These are phyloP conservation scores for Globisporangium nagaii DNA, from an alignment of 352 stramenopile genomes.

Conservation along the genomic window DNA sequence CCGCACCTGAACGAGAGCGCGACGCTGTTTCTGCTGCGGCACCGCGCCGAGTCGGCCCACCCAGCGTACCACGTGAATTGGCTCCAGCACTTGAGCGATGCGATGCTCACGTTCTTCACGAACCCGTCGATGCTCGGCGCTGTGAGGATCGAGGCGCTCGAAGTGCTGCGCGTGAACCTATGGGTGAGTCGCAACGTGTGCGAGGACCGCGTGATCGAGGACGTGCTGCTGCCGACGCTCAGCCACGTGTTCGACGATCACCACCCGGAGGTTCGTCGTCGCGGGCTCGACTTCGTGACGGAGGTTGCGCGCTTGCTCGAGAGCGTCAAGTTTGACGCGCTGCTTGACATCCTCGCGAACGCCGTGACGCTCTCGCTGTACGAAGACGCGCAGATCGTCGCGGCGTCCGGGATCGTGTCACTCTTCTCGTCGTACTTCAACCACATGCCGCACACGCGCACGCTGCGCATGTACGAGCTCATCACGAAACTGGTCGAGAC, in stretches of 20 bases:
- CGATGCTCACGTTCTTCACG: conserved; percentile 67
- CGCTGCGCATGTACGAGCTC: conserved; percentile 79
- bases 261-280: conserved; percentile 47
- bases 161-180: conserved; percentile 66
- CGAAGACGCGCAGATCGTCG: conserved; percentile 63
- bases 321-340: conserved; percentile 71
- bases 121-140: conserved; percentile 28
- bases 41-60: conserved; percentile 57
- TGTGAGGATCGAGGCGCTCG: conserved; percentile 65
- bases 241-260: conserved; percentile 66
- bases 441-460: conserved; percentile 59
- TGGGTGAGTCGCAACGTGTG: conserved; percentile 74
- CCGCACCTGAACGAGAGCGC: conserved; percentile 51
- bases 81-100: conserved; percentile 45
- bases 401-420: conserved; percentile 49
- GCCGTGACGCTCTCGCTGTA: conserved; percentile 56
- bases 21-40: conserved; percentile 50
- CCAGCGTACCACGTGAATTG: conserved; percentile 65
- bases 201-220: conserved; percentile 82
- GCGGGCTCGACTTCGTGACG: conserved; percentile 58
- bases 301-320: conserved; percentile 68
- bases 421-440: conserved; percentile 80
- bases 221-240: conserved; percentile 71
- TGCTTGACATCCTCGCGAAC: conserved; percentile 75
- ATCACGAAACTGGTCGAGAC: conserved; percentile 59